These are phyloP conservation scores for Pythium pyrilobum DNA, from an alignment of 352 stramenopile species.

Conservation along the genomic window DNA sequence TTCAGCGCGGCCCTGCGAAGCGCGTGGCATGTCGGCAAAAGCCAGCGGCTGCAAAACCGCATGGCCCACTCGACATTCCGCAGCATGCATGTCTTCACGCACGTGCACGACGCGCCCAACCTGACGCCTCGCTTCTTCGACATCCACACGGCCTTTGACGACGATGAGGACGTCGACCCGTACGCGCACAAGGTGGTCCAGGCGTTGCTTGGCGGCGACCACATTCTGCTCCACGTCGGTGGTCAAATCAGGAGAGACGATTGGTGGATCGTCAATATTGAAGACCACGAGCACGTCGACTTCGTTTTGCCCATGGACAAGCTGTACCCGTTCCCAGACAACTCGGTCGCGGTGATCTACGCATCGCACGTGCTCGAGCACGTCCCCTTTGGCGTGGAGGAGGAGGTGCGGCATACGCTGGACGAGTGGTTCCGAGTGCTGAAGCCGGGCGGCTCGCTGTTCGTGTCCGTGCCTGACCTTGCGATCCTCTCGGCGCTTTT, in stretches of 20 bases:
- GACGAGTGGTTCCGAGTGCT: conserved; percentile 72
- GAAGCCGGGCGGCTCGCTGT: conserved; percentile 41
- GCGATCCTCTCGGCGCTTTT: conserved; percentile 54
- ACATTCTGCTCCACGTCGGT: conserved; percentile 62
- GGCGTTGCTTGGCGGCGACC: conserved; percentile 21
- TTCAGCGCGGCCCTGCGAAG: conserved; percentile 46
- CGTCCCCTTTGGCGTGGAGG: conserved; percentile 44
- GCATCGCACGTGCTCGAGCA: conserved; percentile 77
- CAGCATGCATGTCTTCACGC: conserved; percentile 44
- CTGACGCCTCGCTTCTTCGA: conserved; percentile 27
- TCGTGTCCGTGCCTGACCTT: conserved; percentile 67
- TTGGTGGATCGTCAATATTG: conserved; percentile 73
- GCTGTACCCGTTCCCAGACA: conserved; percentile 54
- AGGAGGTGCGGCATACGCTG: conserved; percentile 44
- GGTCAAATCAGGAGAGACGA: conserved; percentile 31
- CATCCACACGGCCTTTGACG: conserved; percentile 29
- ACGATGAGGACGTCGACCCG: conserved; percentile 29
- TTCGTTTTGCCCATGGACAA: conserved; percentile 64
- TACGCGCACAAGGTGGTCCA: conserved; percentile 32
- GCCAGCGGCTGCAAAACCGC: neutral
- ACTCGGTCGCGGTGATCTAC: conserved; percentile 59
- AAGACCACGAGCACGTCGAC: conserved; percentile 44
- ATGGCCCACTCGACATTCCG: neutral
- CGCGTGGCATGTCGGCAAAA: conserved; percentile 30
- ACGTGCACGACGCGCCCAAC: conserved; percentile 4